Evolutionary conservation across 2,329 filamentous ascomycete genomes (phyloP).

Genomic region (Hymenoscyphus fructigenus): DNA sequence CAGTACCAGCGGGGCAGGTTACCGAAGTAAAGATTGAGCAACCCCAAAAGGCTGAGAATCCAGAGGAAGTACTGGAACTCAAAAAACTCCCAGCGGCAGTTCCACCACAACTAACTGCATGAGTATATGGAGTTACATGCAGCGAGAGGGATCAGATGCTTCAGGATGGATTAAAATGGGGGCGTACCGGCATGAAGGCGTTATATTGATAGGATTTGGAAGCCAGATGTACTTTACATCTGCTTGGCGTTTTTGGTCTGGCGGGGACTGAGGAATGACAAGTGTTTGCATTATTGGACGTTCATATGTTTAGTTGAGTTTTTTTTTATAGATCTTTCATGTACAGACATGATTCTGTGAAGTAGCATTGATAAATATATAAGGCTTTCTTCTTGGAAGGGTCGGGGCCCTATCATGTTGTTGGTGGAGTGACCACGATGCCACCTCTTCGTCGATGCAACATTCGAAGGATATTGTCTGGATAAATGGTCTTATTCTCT

Average conservation of each 20-base stretch:
- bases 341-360: neutral
- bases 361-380: neutral
- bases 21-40: neutral
- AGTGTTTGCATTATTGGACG: neutral
- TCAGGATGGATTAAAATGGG: neutral
- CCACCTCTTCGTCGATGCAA: neutral
- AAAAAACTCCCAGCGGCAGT: neutral
- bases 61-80: neutral
- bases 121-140: neutral
- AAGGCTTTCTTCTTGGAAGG: neutral
- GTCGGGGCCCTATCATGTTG: neutral
- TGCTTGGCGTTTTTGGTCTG: neutral
- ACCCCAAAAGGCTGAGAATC: neutral
- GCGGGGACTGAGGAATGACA: neutral
- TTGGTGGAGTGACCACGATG: neutral
- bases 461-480: neutral
- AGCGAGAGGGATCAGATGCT: neutral
- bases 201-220: conserved; percentile 1
- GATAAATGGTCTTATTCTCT: neutral
- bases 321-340: neutral
- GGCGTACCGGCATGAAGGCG: neutral
- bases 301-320: neutral
- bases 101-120: neutral
- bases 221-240: neutral
- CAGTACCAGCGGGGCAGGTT: neutral